Evolutionary conservation across 2,329 filamentous ascomycete species (phyloP), one percentile per base, ranked within the genome.

Genomic region (Pleurostoma richardsiae): DNA sequence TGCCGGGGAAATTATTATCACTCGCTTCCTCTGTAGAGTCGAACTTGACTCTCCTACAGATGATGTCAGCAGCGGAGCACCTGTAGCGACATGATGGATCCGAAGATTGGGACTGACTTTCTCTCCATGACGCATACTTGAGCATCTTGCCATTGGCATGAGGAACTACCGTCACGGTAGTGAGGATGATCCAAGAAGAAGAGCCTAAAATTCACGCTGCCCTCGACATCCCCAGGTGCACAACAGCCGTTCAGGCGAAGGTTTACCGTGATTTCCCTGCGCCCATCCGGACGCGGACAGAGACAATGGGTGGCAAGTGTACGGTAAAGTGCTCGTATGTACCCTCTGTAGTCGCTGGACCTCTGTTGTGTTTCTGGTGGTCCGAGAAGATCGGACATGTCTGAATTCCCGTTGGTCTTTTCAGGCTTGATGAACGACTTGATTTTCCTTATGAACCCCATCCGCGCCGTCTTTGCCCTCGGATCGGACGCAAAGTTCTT

Each of bases 121-220:
- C 26, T 30, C 26, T 6, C 10, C 10, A 39, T 28, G 11, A 39
- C 31, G 19, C 43, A 29, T 6, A 45, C 28, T 10, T 26, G 10
- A 39, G 31, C 43, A 45, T 39, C 43, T 26, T 40, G 31, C 43
- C 43, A 41, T 28, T 29, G 31, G 10, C 38, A 29, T 6, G 10
- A 27, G 4, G 4, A 10, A 6, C 38, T 38, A 19, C 43, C 39
- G 5, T 8, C 10, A 40, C 19, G 33, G 10, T 29, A 19, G 26
- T 45, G 43, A 10, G 43, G 43, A 40, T 45, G 43, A 6, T 39
- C 43, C 3, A 45, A 36, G 26, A 45, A 45, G 26, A 45, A 29
- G 5, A 45, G 4, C 27, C 28, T 41, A 36, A 45, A 45, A 39
- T 40, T 36, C 8, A 36, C 33, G n/a, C 33, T 36, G n/a, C n/a